These are phyloP conservation scores for Ogataea nakhonphanomensis DNA, from an alignment of 805 yeast species.

Conservation along the genomic window DNA sequence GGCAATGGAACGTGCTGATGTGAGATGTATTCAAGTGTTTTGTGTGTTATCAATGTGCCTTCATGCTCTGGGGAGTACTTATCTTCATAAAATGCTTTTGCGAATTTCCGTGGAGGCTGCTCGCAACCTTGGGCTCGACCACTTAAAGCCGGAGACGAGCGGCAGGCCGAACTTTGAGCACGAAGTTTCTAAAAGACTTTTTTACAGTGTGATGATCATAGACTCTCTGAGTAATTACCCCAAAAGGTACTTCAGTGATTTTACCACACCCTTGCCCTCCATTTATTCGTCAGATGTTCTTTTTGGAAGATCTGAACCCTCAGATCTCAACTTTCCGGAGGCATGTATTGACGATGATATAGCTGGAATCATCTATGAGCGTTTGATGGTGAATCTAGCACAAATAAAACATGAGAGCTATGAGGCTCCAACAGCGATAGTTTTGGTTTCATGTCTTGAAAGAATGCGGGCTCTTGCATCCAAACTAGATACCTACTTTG, in stretches of 20 bases:
- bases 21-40: constrained; percentile 24
- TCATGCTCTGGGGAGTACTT: constrained; percentile 25
- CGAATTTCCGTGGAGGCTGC: constrained; percentile 21
- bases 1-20: constrained; percentile 24
- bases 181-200: constrained; percentile 24
- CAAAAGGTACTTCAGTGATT: constrained; percentile 18
- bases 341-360: constrained; percentile 17
- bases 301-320: constrained; percentile 3
- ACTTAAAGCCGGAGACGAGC: neutral
- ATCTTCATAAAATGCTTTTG: constrained; percentile 21
- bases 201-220: constrained; percentile 26
- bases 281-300: constrained; percentile 17
- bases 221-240: constrained; percentile 27
- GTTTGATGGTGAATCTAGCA: constrained; percentile 21
- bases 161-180: constrained; percentile 12
- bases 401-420: constrained; percentile 23
- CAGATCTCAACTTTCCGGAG: constrained; percentile 3
- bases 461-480: constrained; percentile 14
- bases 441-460: constrained; percentile 14
- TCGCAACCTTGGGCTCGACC: constrained; percentile 15
- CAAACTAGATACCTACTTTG: constrained; percentile 13
- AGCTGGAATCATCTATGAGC: constrained; percentile 22
- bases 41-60: constrained; percentile 24
- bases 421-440: constrained; percentile 1
- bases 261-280: constrained; percentile 22